Base-by-base conservation (phyloP, 768 basidiomycete species). In the Hypholoma sublateritium region DNA sequence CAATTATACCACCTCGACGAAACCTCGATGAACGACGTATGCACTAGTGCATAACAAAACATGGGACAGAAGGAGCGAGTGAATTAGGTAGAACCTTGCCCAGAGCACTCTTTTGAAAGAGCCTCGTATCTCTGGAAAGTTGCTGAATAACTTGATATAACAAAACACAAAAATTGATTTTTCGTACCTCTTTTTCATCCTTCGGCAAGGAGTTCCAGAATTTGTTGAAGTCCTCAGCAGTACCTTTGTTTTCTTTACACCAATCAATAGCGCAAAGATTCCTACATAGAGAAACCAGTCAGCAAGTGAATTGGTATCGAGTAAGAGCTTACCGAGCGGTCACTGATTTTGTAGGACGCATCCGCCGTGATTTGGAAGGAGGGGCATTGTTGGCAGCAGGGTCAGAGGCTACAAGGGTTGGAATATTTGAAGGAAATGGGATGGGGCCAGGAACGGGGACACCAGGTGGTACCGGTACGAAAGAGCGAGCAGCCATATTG, bases 221-320 rank as follows among this genome's bases (percentile, higher is more conserved):
- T 22, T 47, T 47, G 25, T 47, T 47, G 45, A 47, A 47, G 16
- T 47, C 45, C 19, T 47, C 45, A 21, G 45, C 19, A 21, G 45
- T 47, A 22, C 45, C 45, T 22, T 47, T 47, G 45, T 47, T 47
- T 22, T 47, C 45, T n/a, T 47, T 47, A 22, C 45, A 47, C 45
- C 45, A 47, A 22, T 47, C 45, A 47, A 47, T 47, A 47, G 45
- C 45, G 16, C 22, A 47, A 22, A 47, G 45, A 25, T 47, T 47
- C 21, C 45, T 47, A 22, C 19, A 47, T 7, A 47, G 25, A 22
- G 45, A 28, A 28, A 28, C 25, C 25, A 28, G 45, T 47, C 24
- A 47, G 25, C 19, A 21, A 47, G 22, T 21, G 45, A 17, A 47
- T 47, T 21, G 19, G 8, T 17, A 47, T 17, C 45, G 24, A 47